phyloP scores from a whole-genome alignment of 2,329 filamentous ascomycete species.

The Epichloe sp. region DNA sequence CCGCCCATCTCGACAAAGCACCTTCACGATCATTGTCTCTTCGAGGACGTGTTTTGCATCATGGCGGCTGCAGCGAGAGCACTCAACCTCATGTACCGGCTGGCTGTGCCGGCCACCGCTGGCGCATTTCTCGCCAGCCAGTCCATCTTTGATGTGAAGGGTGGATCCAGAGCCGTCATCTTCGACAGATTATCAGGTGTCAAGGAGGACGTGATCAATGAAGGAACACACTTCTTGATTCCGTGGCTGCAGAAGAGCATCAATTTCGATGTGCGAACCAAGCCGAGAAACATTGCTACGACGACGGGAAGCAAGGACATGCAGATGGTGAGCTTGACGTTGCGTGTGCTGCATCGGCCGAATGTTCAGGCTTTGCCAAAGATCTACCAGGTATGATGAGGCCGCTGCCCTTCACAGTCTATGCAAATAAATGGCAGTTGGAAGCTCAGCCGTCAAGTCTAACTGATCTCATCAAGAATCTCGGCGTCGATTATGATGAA shows the following conservation, averaged over 20 bases:
- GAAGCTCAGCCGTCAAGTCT: not conserved
- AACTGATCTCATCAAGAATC: slow-evolving; percentile 52
- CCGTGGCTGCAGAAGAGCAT: slow-evolving; percentile 94
- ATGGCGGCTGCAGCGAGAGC: slow-evolving; percentile 43
- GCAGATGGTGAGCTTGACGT: slow-evolving; percentile 98
- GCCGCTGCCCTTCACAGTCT: not conserved
- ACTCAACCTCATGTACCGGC: slow-evolving; percentile 50
- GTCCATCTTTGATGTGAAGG: slow-evolving; percentile 93
- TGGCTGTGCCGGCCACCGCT: slow-evolving; percentile 60
- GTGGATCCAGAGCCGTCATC: slow-evolving; percentile 89
- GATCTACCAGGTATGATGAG: slow-evolving; percentile 77
- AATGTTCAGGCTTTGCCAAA: slow-evolving; percentile 87
- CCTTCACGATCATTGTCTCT: not conserved
- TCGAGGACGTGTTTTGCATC: not conserved
- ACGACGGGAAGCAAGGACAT: slow-evolving; percentile 97
- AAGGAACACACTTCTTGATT: slow-evolving; percentile 92
- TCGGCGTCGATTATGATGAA: slow-evolving; percentile 97
- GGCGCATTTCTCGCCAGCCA: slow-evolving; percentile 57
- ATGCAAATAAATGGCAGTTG: not conserved
- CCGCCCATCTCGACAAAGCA: not conserved
- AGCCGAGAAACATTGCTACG: slow-evolving; percentile 92
- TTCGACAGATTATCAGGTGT: slow-evolving; percentile 91
- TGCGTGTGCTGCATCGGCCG: slow-evolving; percentile 87
- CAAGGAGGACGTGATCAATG: slow-evolving; percentile 82
- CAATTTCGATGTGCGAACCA: slow-evolving; percentile 93